These are phyloP conservation scores for Fallopia convolvulus DNA, from an alignment of 148 eudicot genomes.

Conservation along the genomic window DNA sequence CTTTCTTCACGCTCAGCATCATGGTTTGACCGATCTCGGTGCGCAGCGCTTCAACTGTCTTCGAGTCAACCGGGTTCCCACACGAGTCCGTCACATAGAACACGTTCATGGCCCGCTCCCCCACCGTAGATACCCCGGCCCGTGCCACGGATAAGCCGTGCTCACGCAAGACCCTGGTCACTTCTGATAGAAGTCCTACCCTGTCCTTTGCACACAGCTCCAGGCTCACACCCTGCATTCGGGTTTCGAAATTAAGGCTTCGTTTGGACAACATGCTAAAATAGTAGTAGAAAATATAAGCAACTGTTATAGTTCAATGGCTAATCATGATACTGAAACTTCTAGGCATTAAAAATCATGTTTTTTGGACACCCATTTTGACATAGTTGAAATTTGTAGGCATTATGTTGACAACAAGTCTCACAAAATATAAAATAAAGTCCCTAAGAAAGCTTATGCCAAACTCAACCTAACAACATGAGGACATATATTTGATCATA, in stretches of 20 bases:
- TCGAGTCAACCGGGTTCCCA: constrained; percentile 57
- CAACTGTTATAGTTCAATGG: too few species aligned
- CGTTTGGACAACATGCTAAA: background rate
- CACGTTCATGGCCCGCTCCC: constrained; percentile 50
- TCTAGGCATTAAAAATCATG: too few species aligned
- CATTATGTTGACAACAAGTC: too few species aligned
- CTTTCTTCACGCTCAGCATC: constrained; percentile 72
- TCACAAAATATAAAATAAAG: too few species aligned
- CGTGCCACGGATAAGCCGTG: constrained; percentile 60
- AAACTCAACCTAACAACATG: too few species aligned
- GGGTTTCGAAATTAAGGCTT: background rate
- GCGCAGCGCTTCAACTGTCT: constrained; percentile 52
- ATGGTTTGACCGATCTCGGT: constrained; percentile 58
- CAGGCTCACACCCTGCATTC: constrained; percentile 44
- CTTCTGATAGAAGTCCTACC: constrained; percentile 56
- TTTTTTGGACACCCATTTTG: background rate
- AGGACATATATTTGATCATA: too few species aligned
- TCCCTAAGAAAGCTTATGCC: too few species aligned
- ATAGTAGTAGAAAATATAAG: too few species aligned
- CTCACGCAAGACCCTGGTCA: constrained; percentile 54
- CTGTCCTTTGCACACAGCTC: constrained; percentile 63
- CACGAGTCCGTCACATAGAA: constrained; percentile 69
- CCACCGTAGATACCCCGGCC: constrained; percentile 64
- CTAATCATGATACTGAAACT: too few species aligned
- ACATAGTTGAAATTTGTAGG: too few species aligned